Percentiles rank a stretch among this genome's conserved stretches.
Evolutionary conservation across 1,284 basidiomycete species (phyloP).

Genomic region (Stygiomarasmius scandens): DNA sequence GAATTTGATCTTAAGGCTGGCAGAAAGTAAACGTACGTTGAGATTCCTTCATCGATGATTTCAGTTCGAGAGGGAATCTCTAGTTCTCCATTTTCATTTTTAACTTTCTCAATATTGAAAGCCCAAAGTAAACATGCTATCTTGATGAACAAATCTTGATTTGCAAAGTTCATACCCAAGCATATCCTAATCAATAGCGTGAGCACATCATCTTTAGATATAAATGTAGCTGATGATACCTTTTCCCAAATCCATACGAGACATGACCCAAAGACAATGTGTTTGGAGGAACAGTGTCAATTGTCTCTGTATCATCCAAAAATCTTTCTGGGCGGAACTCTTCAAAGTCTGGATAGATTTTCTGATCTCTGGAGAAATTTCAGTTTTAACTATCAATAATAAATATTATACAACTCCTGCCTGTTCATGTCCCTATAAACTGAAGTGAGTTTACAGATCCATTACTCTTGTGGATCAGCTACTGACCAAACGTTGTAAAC

Average conservation of each 20-base stretch:
- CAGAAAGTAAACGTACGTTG: conserved; percentile 15
- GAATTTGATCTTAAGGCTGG: no score
- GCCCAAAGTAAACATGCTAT: conserved; percentile 35
- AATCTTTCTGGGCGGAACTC: conserved; percentile 22
- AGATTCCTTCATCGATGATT: conserved; percentile 10
- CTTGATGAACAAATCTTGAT: no score
- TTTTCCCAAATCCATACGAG: background rate
- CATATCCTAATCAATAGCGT: no score
- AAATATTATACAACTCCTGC: no score
- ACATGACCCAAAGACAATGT: conserved; percentile 16
- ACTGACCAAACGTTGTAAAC: no score
- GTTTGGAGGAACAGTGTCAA: conserved; percentile 7
- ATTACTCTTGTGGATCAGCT: no score
- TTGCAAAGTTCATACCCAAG: conserved; percentile 35
- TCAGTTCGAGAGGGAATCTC: background rate
- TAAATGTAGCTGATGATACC: conserved; percentile 21
- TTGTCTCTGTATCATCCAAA: conserved; percentile 11
- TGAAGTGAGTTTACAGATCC: no score
- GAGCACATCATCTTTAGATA: background rate
- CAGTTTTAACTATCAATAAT: conserved; percentile 24
- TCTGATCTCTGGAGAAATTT: conserved; percentile 11
- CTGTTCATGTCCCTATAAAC: no score
- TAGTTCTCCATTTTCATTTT: background rate
- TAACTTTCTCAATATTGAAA: conserved; percentile 27
- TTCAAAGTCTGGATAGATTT: conserved; percentile 17